These are phyloP conservation scores for Pseudogymnoascus sp. DNA, from an alignment of 2,329 filamentous ascomycete species.

Conservation along the genomic window DNA sequence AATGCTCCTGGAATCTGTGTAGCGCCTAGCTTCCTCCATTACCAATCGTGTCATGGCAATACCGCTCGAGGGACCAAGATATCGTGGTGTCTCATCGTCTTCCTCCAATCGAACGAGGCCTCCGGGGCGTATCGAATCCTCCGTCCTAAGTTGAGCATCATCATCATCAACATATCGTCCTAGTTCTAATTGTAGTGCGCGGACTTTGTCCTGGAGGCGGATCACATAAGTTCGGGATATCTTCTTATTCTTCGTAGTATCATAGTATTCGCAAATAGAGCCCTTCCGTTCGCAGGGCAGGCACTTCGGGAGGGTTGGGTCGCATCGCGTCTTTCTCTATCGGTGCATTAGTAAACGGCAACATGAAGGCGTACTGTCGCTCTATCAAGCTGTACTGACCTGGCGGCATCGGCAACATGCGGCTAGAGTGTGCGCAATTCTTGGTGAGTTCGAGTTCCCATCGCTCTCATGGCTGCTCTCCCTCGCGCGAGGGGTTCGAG, in stretches of 20 bases:
- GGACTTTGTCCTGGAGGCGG: slow-evolving; percentile 79
- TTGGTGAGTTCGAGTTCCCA: slow-evolving; percentile 44
- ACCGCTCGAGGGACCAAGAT: slow-evolving; percentile 87
- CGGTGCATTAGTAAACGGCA: slow-evolving; percentile 13
- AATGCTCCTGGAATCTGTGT: slow-evolving; percentile 83
- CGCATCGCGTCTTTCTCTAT: slow-evolving; percentile 92
- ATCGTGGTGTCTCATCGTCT: slow-evolving; percentile 78
- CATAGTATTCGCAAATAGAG: slow-evolving; percentile 89
- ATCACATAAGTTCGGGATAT: slow-evolving; percentile 91
- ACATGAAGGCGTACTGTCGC: not conserved
- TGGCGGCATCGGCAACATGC: slow-evolving; percentile 75
- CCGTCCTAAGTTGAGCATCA: slow-evolving; percentile 60
- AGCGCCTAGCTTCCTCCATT: slow-evolving; percentile 94
- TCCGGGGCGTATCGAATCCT: slow-evolving; percentile 80
- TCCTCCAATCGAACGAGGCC: slow-evolving; percentile 80
- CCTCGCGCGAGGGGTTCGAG: slow-evolving; percentile 22
- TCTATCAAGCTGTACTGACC: slow-evolving; percentile 40
- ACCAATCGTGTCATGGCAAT: slow-evolving; percentile 91
- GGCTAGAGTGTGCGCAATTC: slow-evolving; percentile 72
- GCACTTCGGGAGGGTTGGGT: slow-evolving; percentile 85
- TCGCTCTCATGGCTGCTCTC: slow-evolving; percentile 39
- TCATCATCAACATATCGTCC: slow-evolving; percentile 72
- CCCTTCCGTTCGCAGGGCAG: slow-evolving; percentile 88
- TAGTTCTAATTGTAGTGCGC: slow-evolving; percentile 73
- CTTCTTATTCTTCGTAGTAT: slow-evolving; percentile 76